A percentile compares a stretch with the other conserved stretches of the same genome.
Conservation (phyloP, 768 basidiomycete species). For the Lactifluus subvellereus region DNA sequence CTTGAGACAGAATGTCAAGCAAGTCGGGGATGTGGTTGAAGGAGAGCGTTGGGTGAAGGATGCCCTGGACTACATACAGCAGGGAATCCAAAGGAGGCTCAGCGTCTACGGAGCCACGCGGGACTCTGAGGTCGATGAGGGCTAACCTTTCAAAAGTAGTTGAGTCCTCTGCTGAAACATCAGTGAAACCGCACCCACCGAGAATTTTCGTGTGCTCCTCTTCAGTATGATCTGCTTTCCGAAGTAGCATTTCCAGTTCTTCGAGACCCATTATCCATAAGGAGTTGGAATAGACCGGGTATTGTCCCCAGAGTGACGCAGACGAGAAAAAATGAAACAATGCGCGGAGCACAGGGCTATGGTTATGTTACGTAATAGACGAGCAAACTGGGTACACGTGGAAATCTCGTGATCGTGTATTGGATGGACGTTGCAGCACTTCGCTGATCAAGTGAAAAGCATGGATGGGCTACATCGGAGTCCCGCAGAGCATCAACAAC, state of each 20-base stretch:
- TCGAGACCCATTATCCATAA: constrained; percentile 11
- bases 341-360: too few species aligned
- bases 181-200: constrained; percentile 3
- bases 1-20: constrained; percentile 20
- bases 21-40: constrained; percentile 18
- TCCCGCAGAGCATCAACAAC: neutral
- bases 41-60: constrained; percentile 13
- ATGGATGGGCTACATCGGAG: too few species aligned
- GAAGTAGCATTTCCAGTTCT: constrained; percentile 11
- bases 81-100: constrained; percentile 9
- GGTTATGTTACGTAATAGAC: neutral
- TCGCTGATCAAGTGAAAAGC: too few species aligned
- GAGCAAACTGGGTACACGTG: neutral
- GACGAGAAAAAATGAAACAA: neutral
- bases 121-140: constrained; percentile 10
- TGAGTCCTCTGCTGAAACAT: neutral
- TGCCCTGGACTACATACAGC: constrained; percentile 6
- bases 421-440: neutral
- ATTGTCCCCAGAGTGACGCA: neutral
- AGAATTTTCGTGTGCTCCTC: constrained; percentile 12
- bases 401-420: neutral
- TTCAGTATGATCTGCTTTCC: constrained; percentile 9
- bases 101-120: neutral
- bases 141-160: constrained; percentile 9
- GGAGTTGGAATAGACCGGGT: neutral